Percentiles rank a stretch among this genome's conserved stretches.
phyloP scores from a whole-genome alignment of 2,329 filamentous ascomycete species.

The Lomentospora prolificans region DNA sequence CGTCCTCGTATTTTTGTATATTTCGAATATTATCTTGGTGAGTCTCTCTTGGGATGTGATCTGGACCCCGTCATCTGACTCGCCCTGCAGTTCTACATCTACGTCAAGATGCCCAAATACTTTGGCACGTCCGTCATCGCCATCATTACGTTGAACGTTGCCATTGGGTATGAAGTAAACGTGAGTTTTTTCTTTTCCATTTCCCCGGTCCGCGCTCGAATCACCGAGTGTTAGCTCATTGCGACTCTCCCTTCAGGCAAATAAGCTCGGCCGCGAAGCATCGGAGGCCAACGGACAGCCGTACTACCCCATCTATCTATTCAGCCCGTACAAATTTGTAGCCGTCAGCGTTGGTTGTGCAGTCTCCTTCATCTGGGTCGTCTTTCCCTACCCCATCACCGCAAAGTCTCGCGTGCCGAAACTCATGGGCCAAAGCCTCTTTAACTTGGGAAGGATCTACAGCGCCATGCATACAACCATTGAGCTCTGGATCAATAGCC shows the following conservation, averaged over 20 bases:
- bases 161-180: slow-evolving; percentile 10
- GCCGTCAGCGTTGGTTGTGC: background rate
- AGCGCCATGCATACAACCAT: slow-evolving; percentile 5
- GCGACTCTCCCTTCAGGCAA: background rate
- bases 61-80: background rate
- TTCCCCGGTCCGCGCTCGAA: no score
- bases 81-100: background rate
- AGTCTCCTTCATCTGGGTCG: slow-evolving; percentile 7
- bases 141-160: slow-evolving; percentile 7
- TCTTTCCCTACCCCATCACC: slow-evolving; percentile 1
- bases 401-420: slow-evolving; percentile 2
- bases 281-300: slow-evolving; percentile 6
- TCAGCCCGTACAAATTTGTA: slow-evolving; percentile 3
- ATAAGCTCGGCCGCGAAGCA: slow-evolving; percentile 1
- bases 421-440: slow-evolving; percentile 4
- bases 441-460: slow-evolving; percentile 4
- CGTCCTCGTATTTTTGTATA: slow-evolving; percentile 3
- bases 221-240: background rate
- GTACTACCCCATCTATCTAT: slow-evolving; percentile 6
- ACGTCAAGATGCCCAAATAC: slow-evolving; percentile 8
- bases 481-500: slow-evolving; percentile 10
- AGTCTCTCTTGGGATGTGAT: no score
- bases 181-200: no score
- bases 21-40: slow-evolving; percentile 1
- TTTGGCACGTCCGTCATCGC: slow-evolving; percentile 6